A percentile compares a stretch with the other conserved stretches of the same genome.
Conservation (phyloP, 805 yeast genomes). For the Spathaspora sp. region DNA sequence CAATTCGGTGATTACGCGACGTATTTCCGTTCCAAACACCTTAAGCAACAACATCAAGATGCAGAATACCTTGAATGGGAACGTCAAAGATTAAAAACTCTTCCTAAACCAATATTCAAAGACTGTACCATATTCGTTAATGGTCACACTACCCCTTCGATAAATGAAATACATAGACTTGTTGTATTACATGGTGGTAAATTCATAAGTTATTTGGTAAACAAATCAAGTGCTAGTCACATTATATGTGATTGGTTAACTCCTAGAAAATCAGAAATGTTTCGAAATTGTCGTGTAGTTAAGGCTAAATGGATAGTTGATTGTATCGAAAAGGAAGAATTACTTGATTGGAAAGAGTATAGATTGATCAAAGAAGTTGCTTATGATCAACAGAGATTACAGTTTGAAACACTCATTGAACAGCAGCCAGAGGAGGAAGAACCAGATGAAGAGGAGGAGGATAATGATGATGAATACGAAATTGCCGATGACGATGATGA, state of each 20-base stretch:
- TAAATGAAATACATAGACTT: conserved; percentile 63
- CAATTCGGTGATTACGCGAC: conserved; percentile 65
- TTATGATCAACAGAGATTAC: conserved; percentile 49
- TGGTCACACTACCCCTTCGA: conserved; percentile 84
- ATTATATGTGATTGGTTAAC: conserved; percentile 78
- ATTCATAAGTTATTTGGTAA: conserved; percentile 62
- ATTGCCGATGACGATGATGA: neutral
- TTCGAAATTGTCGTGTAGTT: conserved; percentile 68
- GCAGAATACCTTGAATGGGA: conserved; percentile 50
- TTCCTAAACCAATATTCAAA: conserved; percentile 44
- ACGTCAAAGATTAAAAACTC: conserved; percentile 21
- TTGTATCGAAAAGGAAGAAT: conserved; percentile 43
- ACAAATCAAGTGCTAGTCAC: conserved; percentile 78
- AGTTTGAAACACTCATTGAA: conserved; percentile 9
- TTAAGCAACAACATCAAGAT: conserved; percentile 61
- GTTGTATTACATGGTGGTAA: conserved; percentile 79
- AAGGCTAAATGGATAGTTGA: conserved; percentile 80
- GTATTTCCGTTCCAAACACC: conserved; percentile 59
- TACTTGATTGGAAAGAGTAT: conserved; percentile 72
- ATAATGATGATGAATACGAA: conserved; percentile 1
- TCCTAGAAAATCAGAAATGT: conserved; percentile 67
- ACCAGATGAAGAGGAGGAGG: conserved; percentile 7
- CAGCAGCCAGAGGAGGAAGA: neutral
- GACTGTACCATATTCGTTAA: conserved; percentile 75
- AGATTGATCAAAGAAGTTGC: conserved; percentile 46